A percentile compares a stretch with the other conserved stretches of the same genome.
phyloP scores from a whole-genome alignment of 1,284 basidiomycete species.

The Austropuccinia psidii region DNA sequence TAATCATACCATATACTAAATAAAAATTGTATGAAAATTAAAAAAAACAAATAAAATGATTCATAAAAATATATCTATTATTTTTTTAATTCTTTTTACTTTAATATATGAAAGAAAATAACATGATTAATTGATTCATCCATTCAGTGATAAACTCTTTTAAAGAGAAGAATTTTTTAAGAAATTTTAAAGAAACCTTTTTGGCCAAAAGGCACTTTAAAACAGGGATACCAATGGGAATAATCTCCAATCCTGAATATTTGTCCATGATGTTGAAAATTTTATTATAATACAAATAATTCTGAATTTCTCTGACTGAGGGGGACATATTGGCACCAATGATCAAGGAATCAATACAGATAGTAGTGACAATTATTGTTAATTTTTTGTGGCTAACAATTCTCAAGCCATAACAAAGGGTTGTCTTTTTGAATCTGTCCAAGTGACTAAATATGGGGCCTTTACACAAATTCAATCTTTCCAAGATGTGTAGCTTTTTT shows the following conservation, averaged over 20 bases:
- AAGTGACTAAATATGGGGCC: background rate
- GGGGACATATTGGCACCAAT: background rate
- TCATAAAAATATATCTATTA: too few species aligned
- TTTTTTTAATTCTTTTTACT: too few species aligned
- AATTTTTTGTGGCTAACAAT: slow-evolving; percentile 5
- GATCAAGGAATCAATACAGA: slow-evolving; percentile 7
- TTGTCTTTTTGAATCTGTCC: slow-evolving; percentile 3
- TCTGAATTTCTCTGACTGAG: background rate
- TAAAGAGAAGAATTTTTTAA: too few species aligned
- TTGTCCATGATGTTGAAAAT: too few species aligned
- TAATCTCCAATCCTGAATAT: slow-evolving; percentile 9
- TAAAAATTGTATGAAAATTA: too few species aligned
- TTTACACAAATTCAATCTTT: background rate
- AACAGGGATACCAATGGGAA: slow-evolving; percentile 11
- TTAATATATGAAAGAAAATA: too few species aligned
- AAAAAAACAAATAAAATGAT: too few species aligned
- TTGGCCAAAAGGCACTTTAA: slow-evolving; percentile 8
- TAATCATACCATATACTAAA: too few species aligned
- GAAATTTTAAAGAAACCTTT: slow-evolving; percentile 4
- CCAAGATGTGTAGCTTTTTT: background rate
- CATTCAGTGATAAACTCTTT: too few species aligned
- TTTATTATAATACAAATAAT: too few species aligned
- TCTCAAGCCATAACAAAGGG: slow-evolving; percentile 8
- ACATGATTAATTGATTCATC: too few species aligned
- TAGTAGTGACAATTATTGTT: background rate